A percentile compares a stretch with the other conserved stretches of the same genome.
Conservation (phyloP, 208 protist genomes). For the Willaertia magna region DNA sequence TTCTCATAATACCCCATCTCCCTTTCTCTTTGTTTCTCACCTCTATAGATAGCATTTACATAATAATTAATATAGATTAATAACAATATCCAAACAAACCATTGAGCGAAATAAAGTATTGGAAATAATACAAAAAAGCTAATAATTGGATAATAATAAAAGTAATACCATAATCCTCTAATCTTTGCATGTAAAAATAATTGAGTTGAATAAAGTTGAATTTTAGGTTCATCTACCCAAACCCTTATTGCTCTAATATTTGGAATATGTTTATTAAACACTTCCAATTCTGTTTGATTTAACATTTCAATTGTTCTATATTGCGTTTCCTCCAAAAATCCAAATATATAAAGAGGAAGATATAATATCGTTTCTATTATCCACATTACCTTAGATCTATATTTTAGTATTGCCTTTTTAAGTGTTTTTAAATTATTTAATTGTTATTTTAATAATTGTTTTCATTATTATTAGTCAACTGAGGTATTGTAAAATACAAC, state of each 20-base stretch:
- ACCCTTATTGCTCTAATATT: background rate
- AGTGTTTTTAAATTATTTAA: background rate
- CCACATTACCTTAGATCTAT: background rate
- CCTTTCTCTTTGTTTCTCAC: too few relatives aligned
- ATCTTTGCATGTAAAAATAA: background rate
- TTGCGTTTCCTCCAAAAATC: background rate
- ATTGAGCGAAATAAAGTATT: too few relatives aligned
- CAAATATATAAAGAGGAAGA: background rate
- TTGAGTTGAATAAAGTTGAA: background rate
- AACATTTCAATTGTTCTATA: background rate
- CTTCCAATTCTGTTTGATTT: background rate
- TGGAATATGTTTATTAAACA: background rate
- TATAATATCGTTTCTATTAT: background rate
- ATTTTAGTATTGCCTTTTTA: background rate
- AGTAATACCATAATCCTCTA: background rate
- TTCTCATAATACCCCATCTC: too few relatives aligned
- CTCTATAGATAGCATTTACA: too few relatives aligned
- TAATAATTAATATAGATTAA: too few relatives aligned
- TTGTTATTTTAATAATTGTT: background rate
- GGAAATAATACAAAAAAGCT: background rate
- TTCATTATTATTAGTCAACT: too few relatives aligned
- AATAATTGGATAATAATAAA: background rate
- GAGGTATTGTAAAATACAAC: background rate
- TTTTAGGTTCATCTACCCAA: background rate
- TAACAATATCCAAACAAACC: too few relatives aligned